These are phyloP conservation scores for Nicotiana sylvestris DNA, from an alignment of 257 asterid species.

Conservation along the genomic window DNA sequence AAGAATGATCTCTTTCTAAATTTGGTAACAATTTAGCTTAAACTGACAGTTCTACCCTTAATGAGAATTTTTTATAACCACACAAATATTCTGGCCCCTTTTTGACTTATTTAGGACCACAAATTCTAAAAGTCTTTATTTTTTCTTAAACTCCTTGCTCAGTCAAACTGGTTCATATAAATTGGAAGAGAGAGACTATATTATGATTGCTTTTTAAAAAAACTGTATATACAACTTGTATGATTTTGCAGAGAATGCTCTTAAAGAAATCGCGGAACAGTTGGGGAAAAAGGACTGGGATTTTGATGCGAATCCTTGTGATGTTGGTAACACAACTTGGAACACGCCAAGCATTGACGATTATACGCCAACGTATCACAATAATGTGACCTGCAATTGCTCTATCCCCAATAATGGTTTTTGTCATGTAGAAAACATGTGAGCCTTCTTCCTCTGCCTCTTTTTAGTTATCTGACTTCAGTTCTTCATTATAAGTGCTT, in stretches of 20 bases:
- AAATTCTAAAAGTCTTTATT: no score
- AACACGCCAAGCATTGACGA: neutral
- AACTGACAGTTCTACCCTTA: no score
- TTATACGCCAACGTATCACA: neutral
- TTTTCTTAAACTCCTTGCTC: no score
- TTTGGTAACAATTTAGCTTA: no score
- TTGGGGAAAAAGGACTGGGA: conserved; percentile 25
- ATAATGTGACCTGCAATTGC: conserved; percentile 24
- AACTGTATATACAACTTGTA: neutral
- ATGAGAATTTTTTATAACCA: no score
- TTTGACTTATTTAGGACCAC: no score
- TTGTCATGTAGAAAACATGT: conserved; percentile 35
- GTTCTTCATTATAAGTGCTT: neutral
- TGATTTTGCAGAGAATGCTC: conserved; percentile 11
- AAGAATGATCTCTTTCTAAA: no score
- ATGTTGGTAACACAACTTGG: neutral
- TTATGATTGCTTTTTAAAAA: neutral
- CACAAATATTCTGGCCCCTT: no score
- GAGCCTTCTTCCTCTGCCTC: neutral
- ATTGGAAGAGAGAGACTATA: no score
- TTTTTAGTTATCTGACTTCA: neutral
- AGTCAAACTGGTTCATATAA: no score
- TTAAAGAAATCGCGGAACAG: conserved; percentile 12
- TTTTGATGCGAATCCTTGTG: conserved; percentile 22
- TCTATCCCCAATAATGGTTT: neutral